Evolutionary conservation across 148 eudicot species (phyloP).

Genomic region (Vaccinium macrocarpon): DNA sequence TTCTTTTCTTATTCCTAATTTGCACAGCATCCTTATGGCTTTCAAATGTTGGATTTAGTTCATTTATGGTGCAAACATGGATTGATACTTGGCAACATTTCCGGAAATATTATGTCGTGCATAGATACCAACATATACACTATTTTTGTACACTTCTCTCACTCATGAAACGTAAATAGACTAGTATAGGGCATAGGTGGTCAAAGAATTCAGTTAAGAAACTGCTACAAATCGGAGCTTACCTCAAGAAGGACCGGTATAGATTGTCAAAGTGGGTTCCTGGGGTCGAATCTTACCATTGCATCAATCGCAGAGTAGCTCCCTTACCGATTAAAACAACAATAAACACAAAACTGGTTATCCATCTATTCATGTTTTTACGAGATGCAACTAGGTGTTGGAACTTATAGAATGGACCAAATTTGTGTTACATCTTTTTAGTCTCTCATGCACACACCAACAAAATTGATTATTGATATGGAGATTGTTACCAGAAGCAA

Average conservation of each 20-base stretch:
- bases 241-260: neutral
- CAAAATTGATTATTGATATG: neutral
- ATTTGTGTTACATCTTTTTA: neutral
- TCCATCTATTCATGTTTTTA: neutral
- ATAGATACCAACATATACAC: neutral
- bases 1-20: conserved; percentile 6
- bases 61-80: neutral
- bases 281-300: neutral
- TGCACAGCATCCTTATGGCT: neutral
- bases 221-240: neutral
- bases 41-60: neutral
- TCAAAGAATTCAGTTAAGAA: neutral
- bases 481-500: neutral
- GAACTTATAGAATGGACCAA: neutral
- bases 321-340: neutral
- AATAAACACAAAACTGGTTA: neutral
- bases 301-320: neutral
- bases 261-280: neutral
- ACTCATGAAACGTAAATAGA: neutral
- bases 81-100: neutral
- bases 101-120: neutral
- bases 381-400: neutral
- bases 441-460: neutral
- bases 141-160: neutral
- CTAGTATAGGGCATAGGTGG: neutral